Evolutionary conservation across 371 early-diverging fungal genomes (phyloP).

Genomic region (Actinomortierella wolfii): DNA sequence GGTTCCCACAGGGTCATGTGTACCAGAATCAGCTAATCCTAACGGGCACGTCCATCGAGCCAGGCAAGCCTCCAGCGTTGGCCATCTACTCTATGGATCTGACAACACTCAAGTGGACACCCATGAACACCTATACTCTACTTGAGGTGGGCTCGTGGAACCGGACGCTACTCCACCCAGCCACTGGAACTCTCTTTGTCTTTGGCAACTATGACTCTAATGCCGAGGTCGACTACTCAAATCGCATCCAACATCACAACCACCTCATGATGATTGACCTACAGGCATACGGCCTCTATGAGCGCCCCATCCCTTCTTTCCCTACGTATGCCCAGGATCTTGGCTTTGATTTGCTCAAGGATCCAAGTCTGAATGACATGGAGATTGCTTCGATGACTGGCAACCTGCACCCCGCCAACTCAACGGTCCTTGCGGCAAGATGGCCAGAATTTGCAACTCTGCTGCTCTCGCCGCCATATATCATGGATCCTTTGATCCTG

Average conservation of each 20-base stretch:
- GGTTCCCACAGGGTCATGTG: conserved; percentile 57
- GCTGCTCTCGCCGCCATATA: conserved; percentile 39
- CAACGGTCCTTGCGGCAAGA: conserved; percentile 31
- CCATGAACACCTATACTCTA: conserved; percentile 45
- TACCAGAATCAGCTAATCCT: conserved; percentile 48
- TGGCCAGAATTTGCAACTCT: conserved; percentile 40
- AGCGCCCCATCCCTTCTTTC: conserved; percentile 38
- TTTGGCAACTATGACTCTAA: conserved; percentile 56
- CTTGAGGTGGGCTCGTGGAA: conserved; percentile 58
- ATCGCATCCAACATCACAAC: conserved; percentile 54
- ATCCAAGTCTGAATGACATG: conserved; percentile 26
- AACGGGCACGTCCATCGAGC: conserved; percentile 50
- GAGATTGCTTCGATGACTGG: conserved; percentile 22
- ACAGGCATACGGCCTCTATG: conserved; percentile 52
- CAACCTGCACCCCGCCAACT: conserved; percentile 29
- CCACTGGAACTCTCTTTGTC: conserved; percentile 52
- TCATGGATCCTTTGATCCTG: conserved; percentile 34
- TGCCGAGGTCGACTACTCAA: conserved; percentile 54
- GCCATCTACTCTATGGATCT: conserved; percentile 54
- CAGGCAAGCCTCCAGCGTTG: conserved; percentile 49
- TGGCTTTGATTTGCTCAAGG: conserved; percentile 21
- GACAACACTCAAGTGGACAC: conserved; percentile 45
- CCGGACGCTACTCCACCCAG: conserved; percentile 52
- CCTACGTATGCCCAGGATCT: conserved; percentile 25
- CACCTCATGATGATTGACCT: conserved; percentile 53